These are phyloP conservation scores for Halteria grandinella DNA, from an alignment of 73 alveolate genomes.

Conservation along the genomic window DNA sequence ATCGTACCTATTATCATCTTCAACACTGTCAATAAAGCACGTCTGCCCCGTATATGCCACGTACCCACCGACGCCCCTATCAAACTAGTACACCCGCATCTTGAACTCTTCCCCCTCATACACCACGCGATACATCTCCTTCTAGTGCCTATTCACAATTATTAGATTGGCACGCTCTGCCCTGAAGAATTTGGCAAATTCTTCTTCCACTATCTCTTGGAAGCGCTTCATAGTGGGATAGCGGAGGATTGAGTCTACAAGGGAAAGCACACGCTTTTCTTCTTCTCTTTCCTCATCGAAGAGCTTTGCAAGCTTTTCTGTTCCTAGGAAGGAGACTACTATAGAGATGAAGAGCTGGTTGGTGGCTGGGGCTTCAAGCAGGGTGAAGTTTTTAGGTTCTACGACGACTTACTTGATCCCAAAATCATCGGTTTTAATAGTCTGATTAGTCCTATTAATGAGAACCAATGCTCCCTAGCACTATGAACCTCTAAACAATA, in stretches of 20 bases:
- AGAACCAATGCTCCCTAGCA: slow-evolving; percentile 2
- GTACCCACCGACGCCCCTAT: slow-evolving; percentile 38
- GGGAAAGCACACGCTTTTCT: background rate
- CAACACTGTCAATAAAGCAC: slow-evolving; percentile 1
- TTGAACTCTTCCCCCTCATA: slow-evolving; percentile 9
- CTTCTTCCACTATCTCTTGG: background rate
- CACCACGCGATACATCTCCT: background rate
- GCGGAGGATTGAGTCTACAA: slow-evolving; percentile 4
- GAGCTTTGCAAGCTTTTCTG: background rate
- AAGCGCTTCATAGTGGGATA: slow-evolving; percentile 7
- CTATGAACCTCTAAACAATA: background rate
- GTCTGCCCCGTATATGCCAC: slow-evolving; percentile 42
- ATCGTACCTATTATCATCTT: slow-evolving; percentile 16
- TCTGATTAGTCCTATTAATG: background rate
- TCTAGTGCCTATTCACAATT: slow-evolving; percentile 30
- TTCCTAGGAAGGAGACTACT: background rate
- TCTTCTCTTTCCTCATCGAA: slow-evolving; percentile 4
- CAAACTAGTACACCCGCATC: background rate
- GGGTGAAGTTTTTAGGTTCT: background rate
- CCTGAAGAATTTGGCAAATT: slow-evolving; percentile 1
- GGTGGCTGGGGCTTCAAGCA: slow-evolving; percentile 15
- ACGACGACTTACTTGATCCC: background rate
- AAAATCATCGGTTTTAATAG: background rate
- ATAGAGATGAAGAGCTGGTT: background rate
- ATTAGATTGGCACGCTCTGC: slow-evolving; percentile 31